Conservation (phyloP, 2,329 filamentous ascomycete species). For the Chaetothyriales sp. region DNA sequence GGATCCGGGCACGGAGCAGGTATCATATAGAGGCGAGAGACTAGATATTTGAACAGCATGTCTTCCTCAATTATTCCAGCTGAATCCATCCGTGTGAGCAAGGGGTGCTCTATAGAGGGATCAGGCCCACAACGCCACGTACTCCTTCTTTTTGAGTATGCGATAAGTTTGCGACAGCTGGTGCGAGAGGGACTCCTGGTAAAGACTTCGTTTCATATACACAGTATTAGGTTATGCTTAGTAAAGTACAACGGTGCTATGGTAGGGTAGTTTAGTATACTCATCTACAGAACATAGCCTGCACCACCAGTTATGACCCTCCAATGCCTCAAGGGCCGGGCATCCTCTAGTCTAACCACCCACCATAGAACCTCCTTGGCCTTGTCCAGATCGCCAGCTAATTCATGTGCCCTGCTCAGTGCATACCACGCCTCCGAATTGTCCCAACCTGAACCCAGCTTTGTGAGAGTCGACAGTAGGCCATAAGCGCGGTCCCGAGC, state of each 20-base stretch:
- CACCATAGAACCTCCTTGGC: constrained; percentile 92
- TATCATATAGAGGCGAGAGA: background rate
- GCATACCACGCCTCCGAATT: constrained; percentile 86
- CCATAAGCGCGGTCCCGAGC: constrained; percentile 80
- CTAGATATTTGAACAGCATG: background rate
- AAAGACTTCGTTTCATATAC: no score
- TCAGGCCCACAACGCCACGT: no score
- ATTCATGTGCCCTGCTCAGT: constrained; percentile 74
- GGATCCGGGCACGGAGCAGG: constrained; percentile 18
- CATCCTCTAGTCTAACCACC: constrained; percentile 90
- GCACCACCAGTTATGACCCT: constrained; percentile 46
- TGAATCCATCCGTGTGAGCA: no score
- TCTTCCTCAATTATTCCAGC: background rate
- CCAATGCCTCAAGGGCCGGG: constrained; percentile 67
- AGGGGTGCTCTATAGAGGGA: no score
- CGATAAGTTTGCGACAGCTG: no score
- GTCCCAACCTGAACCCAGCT: constrained; percentile 79
- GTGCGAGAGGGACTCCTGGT: no score
- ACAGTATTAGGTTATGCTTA: no score
- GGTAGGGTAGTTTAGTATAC: background rate
- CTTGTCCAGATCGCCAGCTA: constrained; percentile 71
- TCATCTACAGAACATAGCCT: constrained; percentile 47
- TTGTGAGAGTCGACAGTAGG: constrained; percentile 68
- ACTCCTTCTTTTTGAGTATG: no score
- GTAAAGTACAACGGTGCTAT: no score